Base-by-base conservation (phyloP, 2,329 filamentous ascomycete species). In the Calonectria pauciramosa region DNA sequence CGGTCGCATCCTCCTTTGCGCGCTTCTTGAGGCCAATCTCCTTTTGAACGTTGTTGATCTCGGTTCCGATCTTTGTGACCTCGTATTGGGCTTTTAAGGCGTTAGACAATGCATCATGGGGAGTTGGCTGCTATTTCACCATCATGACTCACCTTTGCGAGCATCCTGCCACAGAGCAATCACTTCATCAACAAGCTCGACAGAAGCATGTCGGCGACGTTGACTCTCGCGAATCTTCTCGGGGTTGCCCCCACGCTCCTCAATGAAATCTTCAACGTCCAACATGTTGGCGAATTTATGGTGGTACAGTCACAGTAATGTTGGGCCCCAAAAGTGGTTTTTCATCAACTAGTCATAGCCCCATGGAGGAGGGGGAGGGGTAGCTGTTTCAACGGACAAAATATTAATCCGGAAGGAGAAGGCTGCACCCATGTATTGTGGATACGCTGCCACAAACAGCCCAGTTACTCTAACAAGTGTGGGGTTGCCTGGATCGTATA, bases 171-270 rank as follows among this genome's bases (percentile, higher is more conserved):
- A 98, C 83, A 97, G 88, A 28, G 90, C 90, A 83, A 98, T 97
- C 75, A 99, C 92, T 87, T 98, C 94, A 87, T 99, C 96, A 32
- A 99, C 96, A 63, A 94, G 89, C 83, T 95, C 94, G 82, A 96
- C 94, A 18, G 93, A 90, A 64, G 95, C 96, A 88, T 92, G 91
- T 80, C 97, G 93, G 83, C 93, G 93, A 80, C 94, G 92, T 87
- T 99, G 97, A 78, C 94, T 97, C 86, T 98, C 95, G 85, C 94
- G 94, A 86, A 99, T 97, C 88, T 93, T 93, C 83, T 98, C 94
- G 20, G 96, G 95, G 87, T 99, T 92, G 80, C 97, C 97, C 79
- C 96, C 97, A 81, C 96, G 94, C 86, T 98, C 95, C 84, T 91
- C 87, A 82, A 96, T 93, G 84, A 96, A 95, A 83, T 96, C 94